Conservation (phyloP, 176 grass and related monocot genomes). For the Zea luxurians region DNA sequence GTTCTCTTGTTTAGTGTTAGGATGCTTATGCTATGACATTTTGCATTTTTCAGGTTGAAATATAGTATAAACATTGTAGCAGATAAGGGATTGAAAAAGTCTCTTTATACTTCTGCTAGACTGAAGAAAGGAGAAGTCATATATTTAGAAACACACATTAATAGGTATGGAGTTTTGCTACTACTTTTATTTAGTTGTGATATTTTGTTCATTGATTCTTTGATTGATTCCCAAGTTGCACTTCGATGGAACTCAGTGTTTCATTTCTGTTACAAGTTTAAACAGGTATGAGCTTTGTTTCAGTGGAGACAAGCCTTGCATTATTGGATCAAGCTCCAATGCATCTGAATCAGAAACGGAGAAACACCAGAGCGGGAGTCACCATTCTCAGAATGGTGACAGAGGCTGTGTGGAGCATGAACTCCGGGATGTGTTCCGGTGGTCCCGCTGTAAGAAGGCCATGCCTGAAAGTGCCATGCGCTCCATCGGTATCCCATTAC, state of each 20-base stretch:
- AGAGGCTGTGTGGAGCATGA: constrained; percentile 52
- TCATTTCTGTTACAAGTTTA: constrained; percentile 23
- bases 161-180: constrained; percentile 52
- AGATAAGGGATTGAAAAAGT: constrained; percentile 91
- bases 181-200: background rate
- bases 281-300: constrained; percentile 90
- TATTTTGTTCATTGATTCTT: constrained; percentile 4
- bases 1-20: constrained; percentile 11
- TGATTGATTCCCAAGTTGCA: background rate
- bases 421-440: constrained; percentile 71
- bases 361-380: constrained; percentile 60
- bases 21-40: background rate
- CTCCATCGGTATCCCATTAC: constrained; percentile 69
- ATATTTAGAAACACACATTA: constrained; percentile 90
- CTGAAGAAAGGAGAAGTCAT: constrained; percentile 96
- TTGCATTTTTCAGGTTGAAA: constrained; percentile 62
- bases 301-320: constrained; percentile 59
- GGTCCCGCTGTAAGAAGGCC: constrained; percentile 83
- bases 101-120: constrained; percentile 82
- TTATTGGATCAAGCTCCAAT: constrained; percentile 53
- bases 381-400: constrained; percentile 73
- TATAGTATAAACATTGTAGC: constrained; percentile 96
- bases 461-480: constrained; percentile 69
- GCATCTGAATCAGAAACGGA: constrained; percentile 42
- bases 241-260: constrained; percentile 12